Evolutionary conservation across 2,329 filamentous ascomycete species (phyloP), one percentile per base, ranked within the genome.

Genomic region (Hirsutella minnesotensis): DNA sequence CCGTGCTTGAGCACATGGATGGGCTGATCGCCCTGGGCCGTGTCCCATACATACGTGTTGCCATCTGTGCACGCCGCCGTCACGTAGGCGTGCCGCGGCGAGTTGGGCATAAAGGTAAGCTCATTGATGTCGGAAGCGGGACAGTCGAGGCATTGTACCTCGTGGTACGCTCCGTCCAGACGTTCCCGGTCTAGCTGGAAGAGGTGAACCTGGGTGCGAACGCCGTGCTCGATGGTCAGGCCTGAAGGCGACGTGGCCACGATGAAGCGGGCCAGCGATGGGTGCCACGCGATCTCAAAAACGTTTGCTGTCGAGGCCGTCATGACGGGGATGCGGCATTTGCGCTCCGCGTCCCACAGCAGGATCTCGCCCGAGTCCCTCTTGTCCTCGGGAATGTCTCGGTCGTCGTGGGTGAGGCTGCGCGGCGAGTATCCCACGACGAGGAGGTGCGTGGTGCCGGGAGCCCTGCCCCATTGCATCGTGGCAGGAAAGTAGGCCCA

Each of bases 251-350:
- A 73, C 0, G 75, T 80, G 2, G 76, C 77, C 4, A 68, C 75
- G 5, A 76, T 60, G 49, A 81, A 81, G 19, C 65, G 63, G 3
- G 64, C 58, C 38, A 72, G 61, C 0, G 53, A 65, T 0, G 78
- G 77, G 51, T 82, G 78, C 78, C 78, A 82, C 0, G 68, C 61
- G 2, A 81, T 72, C 51, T 82, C 78, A 37, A 82, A 82, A 2
- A 81, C 74, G 44, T 82, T 81, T 38, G 75, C 69, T 1, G 68
- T 70, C 1, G 69, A 69, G 2, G 67, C 70, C 3, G 71, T 69
- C 18, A 66, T 59, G 3, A 81, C 65, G 4, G 61, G 64, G 37
- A 78, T 59, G 37, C 66, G 61, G 9, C 62, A 54, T 9, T 64
- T 62, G 2, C 59, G 61, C 0, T 55, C 43, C 0, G 71, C 68